phyloP scores from a whole-genome alignment of 2,329 filamentous ascomycete species.

The Hysterium pulicare region DNA sequence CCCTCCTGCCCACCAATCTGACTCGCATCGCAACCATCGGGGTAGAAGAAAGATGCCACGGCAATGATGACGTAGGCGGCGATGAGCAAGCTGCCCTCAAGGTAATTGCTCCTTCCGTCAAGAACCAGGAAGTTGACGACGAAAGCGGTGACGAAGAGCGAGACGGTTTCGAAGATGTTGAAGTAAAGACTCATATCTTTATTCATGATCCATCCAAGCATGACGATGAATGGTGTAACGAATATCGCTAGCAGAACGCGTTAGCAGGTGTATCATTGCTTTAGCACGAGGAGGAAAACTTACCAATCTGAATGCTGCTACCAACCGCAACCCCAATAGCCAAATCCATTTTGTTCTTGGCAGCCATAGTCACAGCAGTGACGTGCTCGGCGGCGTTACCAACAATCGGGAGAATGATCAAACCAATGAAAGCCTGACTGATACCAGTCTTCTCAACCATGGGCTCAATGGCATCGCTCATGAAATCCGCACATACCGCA shows the following conservation, averaged over 20 bases:
- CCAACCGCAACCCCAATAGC: constrained; percentile 78
- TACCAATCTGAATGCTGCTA: constrained; percentile 71
- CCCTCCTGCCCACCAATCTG: constrained; percentile 45
- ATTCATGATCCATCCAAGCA: constrained; percentile 75
- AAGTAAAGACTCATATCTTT: constrained; percentile 66
- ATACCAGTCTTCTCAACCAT: constrained; percentile 60
- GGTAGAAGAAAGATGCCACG: constrained; percentile 50
- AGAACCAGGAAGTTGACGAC: constrained; percentile 83
- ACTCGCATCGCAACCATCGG: constrained; percentile 37
- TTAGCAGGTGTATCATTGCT: constrained; percentile 1
- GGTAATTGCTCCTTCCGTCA: constrained; percentile 79
- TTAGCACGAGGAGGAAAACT: constrained; percentile 1
- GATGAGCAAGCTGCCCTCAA: constrained; percentile 73
- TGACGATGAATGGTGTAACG: constrained; percentile 71
- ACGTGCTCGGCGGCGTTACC: constrained; percentile 80
- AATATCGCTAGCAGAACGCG: constrained; percentile 56
- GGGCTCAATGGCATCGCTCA: constrained; percentile 69
- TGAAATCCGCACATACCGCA: constrained; percentile 66
- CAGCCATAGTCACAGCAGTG: constrained; percentile 73
- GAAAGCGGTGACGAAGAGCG: constrained; percentile 77
- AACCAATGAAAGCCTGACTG: constrained; percentile 71
- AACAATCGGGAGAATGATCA: constrained; percentile 79
- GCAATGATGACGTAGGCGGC: constrained; percentile 79
- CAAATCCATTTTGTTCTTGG: constrained; percentile 83
- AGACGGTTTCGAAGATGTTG: constrained; percentile 61